Base-by-base conservation (phyloP, 176 grass and related monocot species). In the Alopecurus myosuroides region DNA sequence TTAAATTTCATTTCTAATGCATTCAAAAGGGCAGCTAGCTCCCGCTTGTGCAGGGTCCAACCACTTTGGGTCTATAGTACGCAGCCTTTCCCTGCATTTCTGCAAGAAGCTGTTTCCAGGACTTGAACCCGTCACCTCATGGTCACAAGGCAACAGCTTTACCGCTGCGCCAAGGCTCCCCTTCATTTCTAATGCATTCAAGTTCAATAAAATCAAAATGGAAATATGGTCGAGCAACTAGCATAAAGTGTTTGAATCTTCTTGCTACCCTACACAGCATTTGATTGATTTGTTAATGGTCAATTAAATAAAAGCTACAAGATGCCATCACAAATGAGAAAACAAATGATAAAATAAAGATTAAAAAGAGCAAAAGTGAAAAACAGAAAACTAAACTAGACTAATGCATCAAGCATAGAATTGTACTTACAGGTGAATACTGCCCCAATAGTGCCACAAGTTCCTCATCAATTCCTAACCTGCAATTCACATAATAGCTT, bases 401-500 rank as follows among this genome's bases (percentile, higher is more conserved):
- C 26, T 61, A 80, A 40, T 29, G 20, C 9, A 46, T 75, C n/a
- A 35, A 82, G 13, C 9, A 66, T 40, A 87, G 5, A 85, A 80
- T 0, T 73, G 46, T 69, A 86, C 91, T 48, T 91, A 94, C 93
- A 80, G 89, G 91, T 90, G 97, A 99, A 84, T 92, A 56, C 50
- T 12, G 81, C 46, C 93, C 97, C 49, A 99, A 58, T 28, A 99
- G 51, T 44, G 80, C 79, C 53, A 94, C 97, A 39, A 99, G 93
- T 36, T 99, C 93, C 57, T 94, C 93, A 61, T 99, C 97, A 89
- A 99, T 99, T 81, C 97, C 97, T 79, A 96, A 75, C 78, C 89
- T 99, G 91, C 40, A 46, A 60, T 79, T 68, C 18, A 52, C 70
- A 34, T 30, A 55, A 7, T 31, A 85, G 25, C 39, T 79, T 77